phyloP scores from a whole-genome alignment of 768 basidiomycete species.

The Thelephora ganbajun region DNA sequence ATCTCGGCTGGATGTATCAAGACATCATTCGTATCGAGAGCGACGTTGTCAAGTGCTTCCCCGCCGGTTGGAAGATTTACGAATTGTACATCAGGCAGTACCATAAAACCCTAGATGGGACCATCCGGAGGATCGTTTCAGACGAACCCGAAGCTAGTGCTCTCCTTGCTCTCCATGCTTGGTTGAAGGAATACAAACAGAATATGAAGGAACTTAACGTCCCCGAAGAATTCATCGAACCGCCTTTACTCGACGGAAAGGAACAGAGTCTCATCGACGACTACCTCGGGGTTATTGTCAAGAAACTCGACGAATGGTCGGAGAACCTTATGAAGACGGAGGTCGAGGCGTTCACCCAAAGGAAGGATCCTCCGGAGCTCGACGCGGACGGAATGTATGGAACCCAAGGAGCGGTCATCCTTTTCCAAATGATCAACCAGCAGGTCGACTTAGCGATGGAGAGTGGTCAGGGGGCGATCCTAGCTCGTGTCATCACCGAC shows the following conservation, averaged over 20 bases:
- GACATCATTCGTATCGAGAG: slow-evolving; percentile 88
- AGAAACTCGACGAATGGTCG: slow-evolving; percentile 96
- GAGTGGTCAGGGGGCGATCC: slow-evolving; percentile 88
- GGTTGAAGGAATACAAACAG: slow-evolving; percentile 92
- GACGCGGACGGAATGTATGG: slow-evolving; percentile 85
- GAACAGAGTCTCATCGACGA: slow-evolving; percentile 90
- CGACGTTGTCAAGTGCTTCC: slow-evolving; percentile 85
- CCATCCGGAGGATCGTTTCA: slow-evolving; percentile 53
- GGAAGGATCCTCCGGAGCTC: slow-evolving; percentile 77
- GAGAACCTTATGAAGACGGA: slow-evolving; percentile 89
- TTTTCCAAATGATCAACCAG: slow-evolving; percentile 98
- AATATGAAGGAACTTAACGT: slow-evolving; percentile 92
- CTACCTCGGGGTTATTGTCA: slow-evolving; percentile 85
- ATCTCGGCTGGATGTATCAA: slow-evolving; percentile 83
- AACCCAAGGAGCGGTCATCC: slow-evolving; percentile 78
- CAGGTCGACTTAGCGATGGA: slow-evolving; percentile 91
- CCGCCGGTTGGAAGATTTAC: slow-evolving; percentile 83
- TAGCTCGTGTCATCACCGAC: slow-evolving; percentile 83
- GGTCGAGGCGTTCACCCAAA: slow-evolving; percentile 65
- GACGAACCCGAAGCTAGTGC: slow-evolving; percentile 80
- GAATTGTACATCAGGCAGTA: slow-evolving; percentile 75
- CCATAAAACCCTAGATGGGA: slow-evolving; percentile 70
- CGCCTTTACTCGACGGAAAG: slow-evolving; percentile 88
- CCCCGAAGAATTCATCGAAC: slow-evolving; percentile 68
- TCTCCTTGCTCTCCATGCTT: slow-evolving; percentile 75